Evolutionary conservation across 106 monocot species (phyloP), one percentile per base, ranked within the genome.

Genomic region (Dendrobium huoshanense): DNA sequence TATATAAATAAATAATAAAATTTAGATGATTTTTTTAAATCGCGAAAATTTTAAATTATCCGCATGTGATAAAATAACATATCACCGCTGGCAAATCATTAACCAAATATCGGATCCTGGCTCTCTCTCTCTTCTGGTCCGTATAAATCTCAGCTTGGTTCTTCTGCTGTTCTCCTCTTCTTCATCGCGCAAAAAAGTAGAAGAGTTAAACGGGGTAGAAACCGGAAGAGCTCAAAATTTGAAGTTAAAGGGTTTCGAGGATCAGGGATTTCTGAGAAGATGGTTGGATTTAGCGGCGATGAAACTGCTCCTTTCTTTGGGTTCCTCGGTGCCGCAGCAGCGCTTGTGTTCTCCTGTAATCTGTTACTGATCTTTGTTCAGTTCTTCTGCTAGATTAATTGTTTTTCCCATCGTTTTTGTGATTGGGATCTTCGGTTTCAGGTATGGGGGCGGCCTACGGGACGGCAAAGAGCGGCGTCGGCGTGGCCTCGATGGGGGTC

Each of bases 251-350:
- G 19, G 20, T 61, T 61, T 61, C 61, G 20, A 61, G 61, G 61
- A 20, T 61, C 22, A 17, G 18, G 7, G 5, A 22, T 61, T 19
- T 61, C 19, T 58, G 58, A 25, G 31, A 73, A 6, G 41, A 80
- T 80, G 80, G 73, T 33, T 7, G 80, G 51, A 4, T 91, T 91
- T 81, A 88, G 87, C 81, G 91, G 91, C 22, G 91, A 91, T 73
- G 91, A 91, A 77, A 91, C 91, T 13, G 88, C 91, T 55, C 88
- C 91, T 44, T 91, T 91, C 87, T 91, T 91, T 74, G 91, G 91
- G 47, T 91, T 88, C 87, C 90, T 90, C 22, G 88, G 91, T 55
- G 91, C 88, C 77, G 91, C 91, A 8, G 85, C 91, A 13, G 91
- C 91, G 45, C 91, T 91, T 74, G 88, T 91, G 59, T 91, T 91